phyloP scores from a whole-genome alignment of 208 protist species.

The Leptomonas pyrrhocoris region DNA sequence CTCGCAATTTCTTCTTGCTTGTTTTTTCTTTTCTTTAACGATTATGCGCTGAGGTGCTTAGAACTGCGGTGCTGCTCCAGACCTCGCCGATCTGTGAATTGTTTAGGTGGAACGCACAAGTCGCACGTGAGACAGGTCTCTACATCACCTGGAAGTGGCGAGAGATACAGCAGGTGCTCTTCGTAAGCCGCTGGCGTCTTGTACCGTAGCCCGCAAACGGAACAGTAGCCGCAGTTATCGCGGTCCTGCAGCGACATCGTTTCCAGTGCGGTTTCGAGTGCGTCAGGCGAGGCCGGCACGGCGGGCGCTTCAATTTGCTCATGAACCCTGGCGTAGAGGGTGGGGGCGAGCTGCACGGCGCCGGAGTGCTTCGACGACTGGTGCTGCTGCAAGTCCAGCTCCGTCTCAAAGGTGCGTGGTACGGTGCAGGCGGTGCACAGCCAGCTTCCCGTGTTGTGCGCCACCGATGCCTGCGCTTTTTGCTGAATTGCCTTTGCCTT shows the following conservation, averaged over 20 bases:
- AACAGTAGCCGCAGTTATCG: constrained; percentile 18
- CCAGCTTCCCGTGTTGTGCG: background rate
- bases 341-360: constrained; percentile 23
- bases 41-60: constrained; percentile 16
- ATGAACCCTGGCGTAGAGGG: constrained; percentile 39
- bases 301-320: constrained; percentile 17
- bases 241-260: background rate
- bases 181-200: constrained; percentile 27
- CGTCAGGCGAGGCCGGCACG: background rate
- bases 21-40: background rate
- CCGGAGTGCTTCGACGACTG: constrained; percentile 25
- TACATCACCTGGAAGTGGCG: constrained; percentile 27
- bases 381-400: constrained; percentile 37
- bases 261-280: background rate
- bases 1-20: too few relatives aligned
- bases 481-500: constrained; percentile 3
- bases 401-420: constrained; percentile 29
- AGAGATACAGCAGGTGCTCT: constrained; percentile 47
- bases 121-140: constrained; percentile 20
- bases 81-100: constrained; percentile 39
- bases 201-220: constrained; percentile 41
- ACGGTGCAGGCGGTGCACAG: constrained; percentile 26
- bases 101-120: constrained; percentile 19
- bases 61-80: constrained; percentile 38
- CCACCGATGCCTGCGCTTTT: background rate